Evolutionary conservation across 345 rosid genomes (phyloP), one percentile per base, ranked within the genome.

Genomic region (Lepidium sativum): DNA sequence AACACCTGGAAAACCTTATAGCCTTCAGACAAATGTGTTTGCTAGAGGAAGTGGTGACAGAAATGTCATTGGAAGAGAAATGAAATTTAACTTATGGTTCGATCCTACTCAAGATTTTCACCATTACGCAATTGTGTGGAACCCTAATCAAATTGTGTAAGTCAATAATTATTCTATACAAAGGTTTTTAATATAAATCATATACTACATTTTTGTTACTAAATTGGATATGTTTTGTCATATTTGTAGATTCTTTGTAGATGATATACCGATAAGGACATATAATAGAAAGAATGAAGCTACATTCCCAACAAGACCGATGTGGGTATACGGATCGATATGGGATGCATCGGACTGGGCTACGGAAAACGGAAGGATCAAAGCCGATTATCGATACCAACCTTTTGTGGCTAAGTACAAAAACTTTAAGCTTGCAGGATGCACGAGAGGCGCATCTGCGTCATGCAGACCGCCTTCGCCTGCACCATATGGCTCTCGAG

Each of bases 301-400:
- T 3, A 85, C 85, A 8, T 92, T 84, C 55, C 98, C 98, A 0
- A 48, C 50, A 9, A 78, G 98, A 53, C 97, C 97, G 13, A 77
- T 92, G 97, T 87, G 81, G 81, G 73, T 82, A 3, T 87, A 87
- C 25, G 98, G 98, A 2, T 89, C 98, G 14, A 73, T 88, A 52
- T 89, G 98, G 98, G 98, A 92, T 63, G 98, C 95, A 21, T 92
- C 98, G 0, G 77, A 90, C 1, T 92, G 97, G 98, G 98, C 98
- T 68, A 92, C 98, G 0, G 98, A 92, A 66, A 68, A 84, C 12
- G 98, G 98, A 25, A 89, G 66, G 43, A 85, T 89, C 81, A 85
- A 80, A 71, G 97, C 86, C 0, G 84, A 89, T 43, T 92, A 92
- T 41, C 61, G 20, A 10, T 85, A 84, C 82, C 92, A 87, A 76